A percentile compares a stretch with the other conserved stretches of the same genome.
These are phyloP conservation scores for Ophiobolus disseminans DNA, from an alignment of 2,329 filamentous ascomycete species.

Conservation along the genomic window DNA sequence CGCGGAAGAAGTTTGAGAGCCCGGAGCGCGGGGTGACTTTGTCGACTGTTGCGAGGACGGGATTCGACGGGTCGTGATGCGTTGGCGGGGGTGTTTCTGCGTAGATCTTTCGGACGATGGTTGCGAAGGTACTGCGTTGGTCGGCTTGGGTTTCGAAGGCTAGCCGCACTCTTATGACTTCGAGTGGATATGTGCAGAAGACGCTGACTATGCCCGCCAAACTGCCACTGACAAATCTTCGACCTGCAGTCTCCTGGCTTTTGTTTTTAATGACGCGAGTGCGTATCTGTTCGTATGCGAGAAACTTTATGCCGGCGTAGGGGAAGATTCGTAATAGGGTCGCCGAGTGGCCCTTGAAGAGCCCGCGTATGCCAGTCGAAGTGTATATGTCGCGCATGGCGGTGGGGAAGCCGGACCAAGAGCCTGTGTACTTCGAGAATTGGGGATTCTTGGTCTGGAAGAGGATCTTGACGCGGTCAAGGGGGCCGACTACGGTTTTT, in stretches of 20 bases:
- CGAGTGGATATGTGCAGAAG: slow-evolving; percentile 94
- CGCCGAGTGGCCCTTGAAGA: slow-evolving; percentile 94
- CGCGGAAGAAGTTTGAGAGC: slow-evolving; percentile 90
- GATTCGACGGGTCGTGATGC: slow-evolving; percentile 38
- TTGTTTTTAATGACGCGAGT: slow-evolving; percentile 74
- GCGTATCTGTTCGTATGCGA: slow-evolving; percentile 96
- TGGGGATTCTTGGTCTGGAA: slow-evolving; percentile 95
- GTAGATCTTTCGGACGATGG: slow-evolving; percentile 88
- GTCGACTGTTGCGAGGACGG: slow-evolving; percentile 55
- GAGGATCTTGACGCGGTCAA: slow-evolving; percentile 97
- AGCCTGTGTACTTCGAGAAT: slow-evolving; percentile 90
- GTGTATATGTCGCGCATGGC: slow-evolving; percentile 85
- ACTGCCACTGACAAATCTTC: slow-evolving; percentile 75
- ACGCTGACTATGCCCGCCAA: slow-evolving; percentile 87
- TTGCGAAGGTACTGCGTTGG: slow-evolving; percentile 71
- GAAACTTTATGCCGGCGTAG: slow-evolving; percentile 96
- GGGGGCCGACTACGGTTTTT: slow-evolving; percentile 92
- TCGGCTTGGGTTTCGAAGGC: slow-evolving; percentile 90
- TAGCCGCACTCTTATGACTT: slow-evolving; percentile 88
- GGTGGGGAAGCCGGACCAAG: slow-evolving; percentile 81
- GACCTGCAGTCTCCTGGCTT: slow-evolving; percentile 78
- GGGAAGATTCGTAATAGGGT: slow-evolving; percentile 95
- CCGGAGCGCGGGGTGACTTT: slow-evolving; percentile 69
- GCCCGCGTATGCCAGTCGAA: slow-evolving; percentile 74
- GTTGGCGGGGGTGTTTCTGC: slow-evolving; percentile 65